Evolutionary conservation across 805 yeast species (phyloP).

Genomic region (Metschnikowia amazonensis): DNA sequence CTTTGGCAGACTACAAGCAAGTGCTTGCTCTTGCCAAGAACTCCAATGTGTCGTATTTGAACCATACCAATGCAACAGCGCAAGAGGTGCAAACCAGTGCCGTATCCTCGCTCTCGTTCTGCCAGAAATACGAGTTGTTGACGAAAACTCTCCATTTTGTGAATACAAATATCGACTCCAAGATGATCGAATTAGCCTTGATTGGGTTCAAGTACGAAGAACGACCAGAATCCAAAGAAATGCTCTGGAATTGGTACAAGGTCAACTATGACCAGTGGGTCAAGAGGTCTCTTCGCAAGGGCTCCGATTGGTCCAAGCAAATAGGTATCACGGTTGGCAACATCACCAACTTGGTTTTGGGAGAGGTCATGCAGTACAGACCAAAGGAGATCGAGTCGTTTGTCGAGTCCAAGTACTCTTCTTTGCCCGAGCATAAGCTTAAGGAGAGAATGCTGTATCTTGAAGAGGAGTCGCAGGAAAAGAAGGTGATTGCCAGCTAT

Average conservation of each 20-base stretch:
- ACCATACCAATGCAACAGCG: conserved; percentile 30
- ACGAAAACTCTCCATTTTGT: conserved; percentile 56
- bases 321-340: conserved; percentile 43
- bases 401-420: conserved; percentile 26
- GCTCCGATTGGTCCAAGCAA: conserved; percentile 44
- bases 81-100: conserved; percentile 54
- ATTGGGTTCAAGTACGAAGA: conserved; percentile 47
- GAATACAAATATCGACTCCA: conserved; percentile 51
- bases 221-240: conserved; percentile 25
- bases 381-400: conserved; percentile 30
- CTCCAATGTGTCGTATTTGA: conserved; percentile 42
- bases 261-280: conserved; percentile 52
- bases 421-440: conserved; percentile 39
- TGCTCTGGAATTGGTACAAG: conserved; percentile 56
- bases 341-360: conserved; percentile 40
- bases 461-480: conserved; percentile 23
- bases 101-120: conserved; percentile 52
- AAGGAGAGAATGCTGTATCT: conserved; percentile 21
- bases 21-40: conserved; percentile 50
- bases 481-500: conserved; percentile 14
- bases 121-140: conserved; percentile 42
- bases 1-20: conserved; percentile 56
- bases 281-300: conserved; percentile 42
- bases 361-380: conserved; percentile 34
- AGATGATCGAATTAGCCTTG: conserved; percentile 53